Conservation (phyloP, 1,139 yeast species). For the Pichia sorboxylosa region DNA sequence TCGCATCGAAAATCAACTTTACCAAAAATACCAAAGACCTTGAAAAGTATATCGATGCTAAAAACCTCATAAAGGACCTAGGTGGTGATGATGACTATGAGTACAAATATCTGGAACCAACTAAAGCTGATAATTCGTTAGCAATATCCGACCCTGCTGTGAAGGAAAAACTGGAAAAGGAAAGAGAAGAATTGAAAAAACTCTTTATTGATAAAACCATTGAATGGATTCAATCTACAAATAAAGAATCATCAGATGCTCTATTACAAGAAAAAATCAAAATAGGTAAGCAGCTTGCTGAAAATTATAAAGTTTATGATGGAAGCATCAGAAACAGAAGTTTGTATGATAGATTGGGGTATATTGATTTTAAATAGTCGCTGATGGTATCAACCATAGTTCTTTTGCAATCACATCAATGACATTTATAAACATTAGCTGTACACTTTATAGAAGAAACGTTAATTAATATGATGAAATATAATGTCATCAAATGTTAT, state of each 20-base stretch:
- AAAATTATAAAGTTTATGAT: conserved; percentile 52
- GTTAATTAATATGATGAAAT: no score
- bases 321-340: conserved; percentile 65
- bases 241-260: conserved; percentile 30
- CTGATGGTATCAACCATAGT: no score
- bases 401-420: no score
- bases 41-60: conserved; percentile 38
- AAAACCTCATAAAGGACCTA: conserved; percentile 45
- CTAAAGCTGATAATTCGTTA: conserved; percentile 34
- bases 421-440: no score
- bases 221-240: conserved; percentile 53
- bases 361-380: conserved; percentile 9
- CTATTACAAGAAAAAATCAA: conserved; percentile 36
- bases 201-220: conserved; percentile 47
- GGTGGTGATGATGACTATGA: conserved; percentile 58
- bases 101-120: conserved; percentile 46
- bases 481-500: no score
- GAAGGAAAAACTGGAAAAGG: conserved; percentile 18
- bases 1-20: conserved; percentile 69
- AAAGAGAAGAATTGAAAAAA: conserved; percentile 37
- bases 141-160: conserved; percentile 29
- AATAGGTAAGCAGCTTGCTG: conserved; percentile 37
- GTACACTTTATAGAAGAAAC: no score
- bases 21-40: conserved; percentile 53
- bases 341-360: conserved; percentile 37